Percentiles rank a stretch among this genome's conserved stretches.
These are phyloP conservation scores for Onygenales sp. DNA, from an alignment of 2,329 filamentous ascomycete species.

Conservation along the genomic window DNA sequence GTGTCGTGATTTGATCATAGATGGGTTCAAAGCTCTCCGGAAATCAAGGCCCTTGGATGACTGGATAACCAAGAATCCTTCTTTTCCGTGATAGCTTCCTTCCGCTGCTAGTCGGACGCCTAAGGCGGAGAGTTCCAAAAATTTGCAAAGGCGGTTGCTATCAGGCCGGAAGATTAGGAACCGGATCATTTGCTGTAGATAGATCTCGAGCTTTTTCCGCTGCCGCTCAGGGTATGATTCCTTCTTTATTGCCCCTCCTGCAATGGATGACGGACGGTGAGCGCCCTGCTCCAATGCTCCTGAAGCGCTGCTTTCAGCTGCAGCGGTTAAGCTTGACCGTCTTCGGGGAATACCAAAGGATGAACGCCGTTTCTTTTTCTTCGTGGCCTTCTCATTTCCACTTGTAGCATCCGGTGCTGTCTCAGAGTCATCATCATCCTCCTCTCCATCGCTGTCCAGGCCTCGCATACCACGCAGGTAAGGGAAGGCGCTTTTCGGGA, in stretches of 20 bases:
- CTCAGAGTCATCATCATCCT: constrained; percentile 42
- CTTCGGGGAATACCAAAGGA: constrained; percentile 50
- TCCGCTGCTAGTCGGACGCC: constrained; percentile 90
- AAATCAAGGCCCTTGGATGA: constrained; percentile 84
- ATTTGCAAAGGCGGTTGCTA: constrained; percentile 91
- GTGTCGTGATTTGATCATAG: constrained; percentile 70
- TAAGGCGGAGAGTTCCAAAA: constrained; percentile 86
- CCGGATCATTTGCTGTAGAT: constrained; percentile 85
- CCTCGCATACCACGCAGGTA: constrained; percentile 75
- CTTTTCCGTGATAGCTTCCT: constrained; percentile 94
- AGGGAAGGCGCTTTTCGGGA: constrained; percentile 80
- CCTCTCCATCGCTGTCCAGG: constrained; percentile 67
- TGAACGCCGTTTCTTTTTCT: constrained; percentile 42
- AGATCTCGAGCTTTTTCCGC: constrained; percentile 75
- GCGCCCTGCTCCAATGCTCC: constrained; percentile 22
- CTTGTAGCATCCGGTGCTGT: constrained; percentile 56
- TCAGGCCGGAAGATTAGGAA: constrained; percentile 96
- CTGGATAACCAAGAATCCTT: constrained; percentile 86
- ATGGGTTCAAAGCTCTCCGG: constrained; percentile 66
- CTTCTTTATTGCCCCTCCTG: constrained; percentile 29
- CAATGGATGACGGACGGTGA: constrained; percentile 31
- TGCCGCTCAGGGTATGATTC: constrained; percentile 69
- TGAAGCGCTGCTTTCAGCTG: constrained; percentile 30
- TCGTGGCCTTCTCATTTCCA: constrained; percentile 53
- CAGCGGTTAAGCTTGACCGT: constrained; percentile 43